phyloP scores from a whole-genome alignment of 768 basidiomycete species.

The Ramaria sp. region DNA sequence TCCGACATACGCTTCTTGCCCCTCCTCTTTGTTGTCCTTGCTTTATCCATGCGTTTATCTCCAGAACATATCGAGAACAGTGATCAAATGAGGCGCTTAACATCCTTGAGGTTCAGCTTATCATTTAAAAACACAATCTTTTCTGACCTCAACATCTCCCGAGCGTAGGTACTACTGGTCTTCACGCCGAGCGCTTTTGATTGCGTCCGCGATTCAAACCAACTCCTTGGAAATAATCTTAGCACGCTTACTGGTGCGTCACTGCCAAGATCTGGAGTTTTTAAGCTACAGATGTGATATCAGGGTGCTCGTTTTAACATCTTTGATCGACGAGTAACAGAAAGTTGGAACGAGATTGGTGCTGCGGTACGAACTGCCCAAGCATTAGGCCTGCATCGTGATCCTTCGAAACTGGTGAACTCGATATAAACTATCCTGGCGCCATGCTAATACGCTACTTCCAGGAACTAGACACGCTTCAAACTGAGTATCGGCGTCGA shows the following conservation, averaged over 20 bases:
- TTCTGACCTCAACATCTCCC: not conserved
- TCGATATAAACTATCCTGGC: constrained; percentile 1
- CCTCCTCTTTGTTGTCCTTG: constrained; percentile 86
- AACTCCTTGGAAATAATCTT: constrained; percentile 90
- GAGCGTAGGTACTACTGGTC: constrained; percentile 6
- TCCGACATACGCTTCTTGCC: constrained; percentile 79
- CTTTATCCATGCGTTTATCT: constrained; percentile 75
- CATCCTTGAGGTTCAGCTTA: constrained; percentile 85
- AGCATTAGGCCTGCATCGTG: constrained; percentile 85
- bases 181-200: constrained; percentile 65
- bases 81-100: constrained; percentile 60
- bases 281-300: constrained; percentile 12
- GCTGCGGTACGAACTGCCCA: constrained; percentile 90
- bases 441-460: not conserved
- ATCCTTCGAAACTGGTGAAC: constrained; percentile 71
- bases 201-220: constrained; percentile 88
- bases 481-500: constrained; percentile 80
- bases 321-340: constrained; percentile 79
- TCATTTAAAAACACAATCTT: constrained; percentile 53
- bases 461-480: constrained; percentile 61
- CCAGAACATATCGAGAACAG: constrained; percentile 80
- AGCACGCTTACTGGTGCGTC: constrained; percentile 61
- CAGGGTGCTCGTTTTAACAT: constrained; percentile 60
- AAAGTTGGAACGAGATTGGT: constrained; percentile 94
- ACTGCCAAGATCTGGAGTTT: constrained; percentile 8